Percentiles rank a stretch among this genome's conserved stretches.
Conservation (phyloP, 75 land plant species). For the Pinus tabuliformis region DNA sequence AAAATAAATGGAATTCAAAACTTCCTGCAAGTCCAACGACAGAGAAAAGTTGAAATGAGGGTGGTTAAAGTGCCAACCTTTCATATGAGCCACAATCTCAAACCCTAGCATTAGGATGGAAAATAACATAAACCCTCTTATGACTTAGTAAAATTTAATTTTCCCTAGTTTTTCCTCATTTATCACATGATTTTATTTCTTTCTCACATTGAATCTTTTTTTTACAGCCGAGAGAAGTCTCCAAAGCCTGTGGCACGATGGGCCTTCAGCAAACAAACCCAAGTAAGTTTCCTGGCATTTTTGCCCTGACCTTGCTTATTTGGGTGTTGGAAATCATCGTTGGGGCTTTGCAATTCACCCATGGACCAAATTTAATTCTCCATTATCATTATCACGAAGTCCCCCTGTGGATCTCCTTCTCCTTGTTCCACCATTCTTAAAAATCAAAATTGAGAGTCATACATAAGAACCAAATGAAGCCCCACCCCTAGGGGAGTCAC, state of each 20-base stretch:
- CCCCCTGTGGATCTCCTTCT: slow-evolving; percentile 45
- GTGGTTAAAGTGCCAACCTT: slow-evolving; percentile 73
- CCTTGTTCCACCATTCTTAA: slow-evolving; percentile 34
- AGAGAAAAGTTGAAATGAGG: background rate
- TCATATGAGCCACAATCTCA: slow-evolving; percentile 69
- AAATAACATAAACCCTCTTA: slow-evolving; percentile 43
- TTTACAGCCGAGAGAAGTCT: slow-evolving; percentile 45
- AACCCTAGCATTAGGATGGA: slow-evolving; percentile 43
- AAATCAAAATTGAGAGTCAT: slow-evolving; percentile 18
- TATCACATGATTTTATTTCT: no score
- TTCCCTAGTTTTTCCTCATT: slow-evolving; percentile 10
- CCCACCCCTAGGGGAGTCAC: no score
- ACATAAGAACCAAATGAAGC: no score
- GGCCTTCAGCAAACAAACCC: slow-evolving; percentile 81
- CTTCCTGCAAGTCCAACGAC: slow-evolving; percentile 14
- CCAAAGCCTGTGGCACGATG: slow-evolving; percentile 65
- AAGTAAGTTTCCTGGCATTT: slow-evolving; percentile 80
- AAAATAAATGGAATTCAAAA: slow-evolving; percentile 49
- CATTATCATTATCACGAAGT: slow-evolving; percentile 79
- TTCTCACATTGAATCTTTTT: no score
- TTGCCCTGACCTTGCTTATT: slow-evolving; percentile 48
- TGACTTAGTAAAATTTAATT: slow-evolving; percentile 47
- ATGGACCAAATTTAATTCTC: slow-evolving; percentile 81
- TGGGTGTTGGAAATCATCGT: slow-evolving; percentile 24
- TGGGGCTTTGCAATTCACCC: slow-evolving; percentile 40